Evolutionary conservation across 2,329 filamentous ascomycete genomes (phyloP), one percentile per base, ranked within the genome.

Genomic region (Didymella sp.): DNA sequence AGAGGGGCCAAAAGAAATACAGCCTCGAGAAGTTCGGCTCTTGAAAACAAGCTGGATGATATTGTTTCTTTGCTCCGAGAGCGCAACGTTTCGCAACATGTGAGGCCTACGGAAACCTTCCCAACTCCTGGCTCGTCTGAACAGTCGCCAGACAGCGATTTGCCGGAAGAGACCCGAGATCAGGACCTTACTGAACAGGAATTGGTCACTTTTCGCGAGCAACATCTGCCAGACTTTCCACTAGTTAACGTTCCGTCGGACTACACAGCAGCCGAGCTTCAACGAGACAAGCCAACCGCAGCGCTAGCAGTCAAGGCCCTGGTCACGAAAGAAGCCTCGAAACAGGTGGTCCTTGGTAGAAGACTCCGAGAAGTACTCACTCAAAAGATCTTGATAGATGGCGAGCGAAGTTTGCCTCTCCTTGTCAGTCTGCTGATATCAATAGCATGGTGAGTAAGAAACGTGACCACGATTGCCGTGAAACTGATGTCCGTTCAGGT

Each of bases 1-100:
- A 53, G 42, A 44, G 40, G 49, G 27, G 9, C 55, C 5, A 64
- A 52, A 22, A 51, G 33, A 2, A 52, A 28, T 2, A 13, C 43
- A 42, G 12, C 19, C 6, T 54, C 51, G 1, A 62, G 54, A 59
- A 63, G 59, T 12, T 56, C 61, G 4, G 58, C 63, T 22, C 47
- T 75, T 4, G 73, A 75, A 40, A 69, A 73, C 11, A 74, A 72
- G 21, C 58, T 75, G 9, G 66, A 73, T 40, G 67, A 67, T 37
- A 46, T 75, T 1, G 72, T 73, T 4, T 58, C 67, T 1, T 33
- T 75, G 17, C 62, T 73, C 6, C 67, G 66, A n/a, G 61, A 30
- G 31, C 62, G 15, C 12, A 50, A 37, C n/a, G 46, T 50, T 13
- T 27, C 52, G 17, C 44, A 48, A 2, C 45, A 54, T 24, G 64